Evolutionary conservation across 345 rosid genomes (phyloP), one percentile per base, ranked within the genome.

Genomic region (Psidium friedrichsthalianum): DNA sequence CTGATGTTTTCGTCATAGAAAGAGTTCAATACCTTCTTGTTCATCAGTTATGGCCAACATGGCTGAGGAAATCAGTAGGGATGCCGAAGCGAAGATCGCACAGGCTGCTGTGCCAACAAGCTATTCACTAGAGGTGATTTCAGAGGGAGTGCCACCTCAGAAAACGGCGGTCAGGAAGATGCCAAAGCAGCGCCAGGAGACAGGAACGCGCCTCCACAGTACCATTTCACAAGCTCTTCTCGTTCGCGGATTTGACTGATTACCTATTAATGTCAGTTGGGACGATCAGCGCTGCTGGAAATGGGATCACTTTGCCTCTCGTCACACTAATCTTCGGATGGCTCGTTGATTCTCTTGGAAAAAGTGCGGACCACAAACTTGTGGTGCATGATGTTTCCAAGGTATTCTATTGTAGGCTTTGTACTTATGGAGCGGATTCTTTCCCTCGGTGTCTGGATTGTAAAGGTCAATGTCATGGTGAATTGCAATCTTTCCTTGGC

Each of bases 141-240:
- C 51, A 58, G 74, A 84, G 85, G 69, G 53, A 84, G 51, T 20
- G 51, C 47, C 58, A 42, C 56, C 78, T 12, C 53, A 25, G 51
- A 58, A 42, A 69, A 84, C 14, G 86, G 56, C 14, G 29, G 47
- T 44, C 52, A 52, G 32, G 61, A 83, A 42, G 85, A 61, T 85
- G 74, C 40, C 10, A 51, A 51, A 55, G 61, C 24, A 27, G 64
- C 82, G 76, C 82, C 54, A 56, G 61, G n/a, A 54, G 61, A n/a
- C 82, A 87, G 21, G 87, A 81, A 83, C 59, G 82, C 81, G 32
- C 89, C 32, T 83, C 56, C 15, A 55, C 87, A 16, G 90, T 89
- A 9, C 88, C 90, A 42, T 87, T 87, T 55, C 76, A 29, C 82
- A 86, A 87, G 89, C 89, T 88, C 5, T 90, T 90, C 85, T 74